Base-by-base conservation (phyloP, 768 basidiomycete species). In the Boletus tylopilopsis region DNA sequence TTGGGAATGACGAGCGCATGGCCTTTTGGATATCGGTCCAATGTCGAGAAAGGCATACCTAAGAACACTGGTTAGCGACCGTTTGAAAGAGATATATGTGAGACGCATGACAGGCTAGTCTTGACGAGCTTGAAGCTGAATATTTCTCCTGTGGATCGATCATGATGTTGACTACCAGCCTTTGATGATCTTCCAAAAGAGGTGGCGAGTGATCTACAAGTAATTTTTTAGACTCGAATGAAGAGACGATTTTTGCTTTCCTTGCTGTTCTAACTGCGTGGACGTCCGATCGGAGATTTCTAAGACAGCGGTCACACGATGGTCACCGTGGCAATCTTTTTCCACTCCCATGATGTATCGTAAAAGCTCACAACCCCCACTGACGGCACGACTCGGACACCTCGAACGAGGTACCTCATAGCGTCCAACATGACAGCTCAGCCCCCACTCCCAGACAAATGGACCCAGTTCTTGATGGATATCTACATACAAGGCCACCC, bases 111-210 rank as follows among this genome's bases (percentile, higher is more conserved):
- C 22, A 78, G 64, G 6, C 81, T 78, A 2, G 87, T 91, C 66
- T 94, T 90, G 34, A 87, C 47, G 30, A 94, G 79, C 73, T 93
- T 94, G 69, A 78, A 85, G 69, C 86, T 85, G 15, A 94, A 94
- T 56, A 97, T 93, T 21, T 94, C 86, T 44, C 92, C 93, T 93
- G 64, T 19, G 21, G 11, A 11, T 19, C 32, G 39, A 18, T 47
- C 15, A 47, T 6, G 39, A 22, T 45, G n/a, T 42, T 6, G 32
- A 32, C 4, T 30, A 55, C 68, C 23, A 39, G 83, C 93, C 90
- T 73, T 90, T 90, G 73, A 94, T 79, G 68, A 97, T 96, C 73
- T 86, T 96, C 79, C 95, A 98, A 74, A 96, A 97, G 61, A 96
- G 21, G 67, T 68, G 6, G 82, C 76, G 44, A 86, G 73, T 41